Evolutionary conservation across 2,329 filamentous ascomycete species (phyloP), one percentile per base, ranked within the genome.

Genomic region (Neurospora sp.): DNA sequence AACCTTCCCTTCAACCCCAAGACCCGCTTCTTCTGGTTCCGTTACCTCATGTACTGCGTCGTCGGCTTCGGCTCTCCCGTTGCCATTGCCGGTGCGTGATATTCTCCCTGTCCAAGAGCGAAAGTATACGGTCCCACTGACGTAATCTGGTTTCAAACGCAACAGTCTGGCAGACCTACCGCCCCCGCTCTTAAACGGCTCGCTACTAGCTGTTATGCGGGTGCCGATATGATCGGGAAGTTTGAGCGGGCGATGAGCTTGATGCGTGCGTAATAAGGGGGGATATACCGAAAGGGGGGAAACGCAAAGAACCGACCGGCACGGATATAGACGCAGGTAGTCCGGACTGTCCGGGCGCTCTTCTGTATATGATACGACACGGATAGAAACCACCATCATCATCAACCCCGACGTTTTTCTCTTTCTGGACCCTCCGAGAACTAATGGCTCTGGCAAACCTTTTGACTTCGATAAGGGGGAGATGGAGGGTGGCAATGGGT

Each of bases 1-100:
- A 98, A 97, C 88, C 84, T 99, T 75, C 96, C 96, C 76, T 99
- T 99, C 90, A 97, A 99, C 87, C 92, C 96, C 76, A 87, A 93
- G 84, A 95, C 90, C 80, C 92, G 90, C 84, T 91, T 87, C 84
- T 99, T 99, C 81, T 88, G 85, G 75, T 73, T 93, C 76, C 87
- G 90, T 83, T 99, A 91, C 90, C 96, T 93, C 91, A 80, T 80
- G 73, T 96, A 92, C 85, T 80, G 81, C 77, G 79, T 77, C 76
- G 79, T 82, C 72, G 87, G 86, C 73, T 90, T 90, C 81, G 79
- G 83, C 79, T 84, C 84, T 70, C 89, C 89, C 75, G 89, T 91
- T 80, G 86, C 84, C 78, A 87, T 91, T 79, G 83, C 86, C 75
- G 79, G 87, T 89, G 80, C 78, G 87, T 86, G 71, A 76, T 76